Percentiles rank a stretch among this genome's conserved stretches.
Conservation (phyloP, 2,329 filamentous ascomycete species). For the Westerdykella sp. region DNA sequence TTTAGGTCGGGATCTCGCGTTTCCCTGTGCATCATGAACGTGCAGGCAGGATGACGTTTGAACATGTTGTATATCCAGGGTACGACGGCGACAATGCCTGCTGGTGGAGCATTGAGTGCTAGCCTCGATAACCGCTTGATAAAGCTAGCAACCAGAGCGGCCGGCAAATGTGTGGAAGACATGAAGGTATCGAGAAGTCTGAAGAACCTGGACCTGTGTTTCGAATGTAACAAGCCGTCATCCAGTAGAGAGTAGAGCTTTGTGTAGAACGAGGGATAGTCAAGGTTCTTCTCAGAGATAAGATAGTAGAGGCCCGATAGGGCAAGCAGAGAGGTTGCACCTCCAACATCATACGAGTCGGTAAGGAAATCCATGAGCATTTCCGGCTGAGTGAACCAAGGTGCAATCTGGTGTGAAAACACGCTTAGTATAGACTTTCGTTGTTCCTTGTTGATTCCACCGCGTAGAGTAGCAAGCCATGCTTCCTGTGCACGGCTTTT, state of each 20-base stretch:
- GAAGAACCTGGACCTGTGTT: constrained; percentile 89
- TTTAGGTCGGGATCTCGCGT: constrained; percentile 53
- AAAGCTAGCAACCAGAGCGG: constrained; percentile 86
- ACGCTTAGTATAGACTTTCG: constrained; percentile 71
- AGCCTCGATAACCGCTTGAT: constrained; percentile 87
- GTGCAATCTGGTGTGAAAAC: constrained; percentile 71
- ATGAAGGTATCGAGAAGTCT: constrained; percentile 87
- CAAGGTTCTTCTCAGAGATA: constrained; percentile 86
- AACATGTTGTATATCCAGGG: constrained; percentile 96
- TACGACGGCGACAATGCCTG: constrained; percentile 79
- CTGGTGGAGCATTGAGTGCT: constrained; percentile 79
- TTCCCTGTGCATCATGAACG: constrained; percentile 90
- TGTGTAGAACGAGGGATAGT: constrained; percentile 88
- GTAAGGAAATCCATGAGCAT: constrained; percentile 93
- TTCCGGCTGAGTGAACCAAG: constrained; percentile 85
- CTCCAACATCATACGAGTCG: constrained; percentile 84
- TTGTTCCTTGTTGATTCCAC: constrained; percentile 62
- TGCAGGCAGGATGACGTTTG: constrained; percentile 80
- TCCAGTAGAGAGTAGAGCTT: constrained; percentile 94
- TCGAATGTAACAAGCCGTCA: constrained; percentile 80
- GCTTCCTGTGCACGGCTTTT: constrained; percentile 78
- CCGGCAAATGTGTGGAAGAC: constrained; percentile 84
- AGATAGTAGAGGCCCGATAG: constrained; percentile 92
- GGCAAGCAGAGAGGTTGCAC: constrained; percentile 78
- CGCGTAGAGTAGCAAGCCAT: constrained; percentile 72